Conservation (phyloP, 495 filamentous ascomycete species). For the Penicillium antarcticum region DNA sequence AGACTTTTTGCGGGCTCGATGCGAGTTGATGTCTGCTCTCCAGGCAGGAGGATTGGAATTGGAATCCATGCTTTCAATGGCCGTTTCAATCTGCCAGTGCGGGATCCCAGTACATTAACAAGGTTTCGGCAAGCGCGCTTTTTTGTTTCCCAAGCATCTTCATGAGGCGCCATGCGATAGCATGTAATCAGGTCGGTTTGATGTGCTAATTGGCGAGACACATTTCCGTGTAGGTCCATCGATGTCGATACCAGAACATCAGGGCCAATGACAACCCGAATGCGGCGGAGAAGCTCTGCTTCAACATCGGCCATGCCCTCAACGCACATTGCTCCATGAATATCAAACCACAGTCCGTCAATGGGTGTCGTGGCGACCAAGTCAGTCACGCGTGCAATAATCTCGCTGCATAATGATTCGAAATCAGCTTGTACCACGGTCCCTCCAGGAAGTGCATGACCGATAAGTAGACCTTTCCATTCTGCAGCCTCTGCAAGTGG, state of each 20-base stretch:
- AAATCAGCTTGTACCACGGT: conserved; percentile 46
- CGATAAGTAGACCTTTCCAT: conserved; percentile 52
- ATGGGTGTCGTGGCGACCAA: conserved; percentile 30
- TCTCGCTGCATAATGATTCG: conserved; percentile 46
- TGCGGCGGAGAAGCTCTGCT: conserved; percentile 47
- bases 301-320: conserved; percentile 51
- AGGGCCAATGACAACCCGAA: conserved; percentile 44
- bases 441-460: conserved; percentile 54
- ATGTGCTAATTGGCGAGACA: conserved; percentile 48
- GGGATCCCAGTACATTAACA: conserved; percentile 32
- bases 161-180: conserved; percentile 55
- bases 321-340: conserved; percentile 58
- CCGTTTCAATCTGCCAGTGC: neutral
- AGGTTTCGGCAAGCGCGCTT: conserved; percentile 54
- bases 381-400: conserved; percentile 37
- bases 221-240: conserved; percentile 59
- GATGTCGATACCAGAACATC: conserved; percentile 51
- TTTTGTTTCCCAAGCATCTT: conserved; percentile 50
- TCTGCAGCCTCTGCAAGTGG: conserved; percentile 38
- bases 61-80: conserved; percentile 57
- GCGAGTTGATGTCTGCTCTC: conserved; percentile 57
- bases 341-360: conserved; percentile 56
- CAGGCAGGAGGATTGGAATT: conserved; percentile 52
- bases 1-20: conserved; percentile 53
- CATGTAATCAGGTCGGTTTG: conserved; percentile 53